Base-by-base conservation (phyloP, 257 asterid species). In the Linderniella brevidens region DNA sequence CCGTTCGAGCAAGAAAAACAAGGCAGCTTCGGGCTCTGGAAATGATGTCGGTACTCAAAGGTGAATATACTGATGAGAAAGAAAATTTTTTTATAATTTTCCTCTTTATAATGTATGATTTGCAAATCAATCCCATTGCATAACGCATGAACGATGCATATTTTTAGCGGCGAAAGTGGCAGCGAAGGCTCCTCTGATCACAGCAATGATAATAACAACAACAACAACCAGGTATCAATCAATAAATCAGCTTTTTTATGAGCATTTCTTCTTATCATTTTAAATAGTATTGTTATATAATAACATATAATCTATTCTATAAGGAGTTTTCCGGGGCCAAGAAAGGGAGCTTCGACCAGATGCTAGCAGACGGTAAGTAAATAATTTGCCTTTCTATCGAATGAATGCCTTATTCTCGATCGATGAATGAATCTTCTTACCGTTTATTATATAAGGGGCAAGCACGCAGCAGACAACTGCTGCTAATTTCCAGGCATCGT, bases 361-460 rank as follows among this genome's bases (percentile, higher is more conserved):
- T 78, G 94, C 92, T 82, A 48, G 94, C 86, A n/a, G 86, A 78
- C 40, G 94, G 94, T 82, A 70, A 57, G 29, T 32, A n/a, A n/a
- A n/a, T n/a, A n/a, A 57, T 50, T 52, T 38, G 41, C 15, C 17
- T 43, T 32, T 25, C 35, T 45, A 53, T 18, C 52, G 54, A 17
- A 29, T 29, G 36, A 13, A 42, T 59, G 35, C 50, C 18, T 52
- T 52, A 16, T 40, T 32, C 35, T 17, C 29, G 11, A 1, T 46
- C 52, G 49, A 61, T 43, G 52, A 50, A 61, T 43, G 52, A 50
- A 19, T 61, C 37, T 16, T 46, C 20, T 13, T 12, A 8, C 49
- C 37, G 29, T 32, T n/a, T n/a, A n/a, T n/a, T 58, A 38, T 52
- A 43, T 44, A 69, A 72, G 93, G 79, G 55, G 88, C 88, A 54